These are phyloP conservation scores for Malassezia vespertilionis DNA, from an alignment of 1,284 basidiomycete species.

Conservation along the genomic window DNA sequence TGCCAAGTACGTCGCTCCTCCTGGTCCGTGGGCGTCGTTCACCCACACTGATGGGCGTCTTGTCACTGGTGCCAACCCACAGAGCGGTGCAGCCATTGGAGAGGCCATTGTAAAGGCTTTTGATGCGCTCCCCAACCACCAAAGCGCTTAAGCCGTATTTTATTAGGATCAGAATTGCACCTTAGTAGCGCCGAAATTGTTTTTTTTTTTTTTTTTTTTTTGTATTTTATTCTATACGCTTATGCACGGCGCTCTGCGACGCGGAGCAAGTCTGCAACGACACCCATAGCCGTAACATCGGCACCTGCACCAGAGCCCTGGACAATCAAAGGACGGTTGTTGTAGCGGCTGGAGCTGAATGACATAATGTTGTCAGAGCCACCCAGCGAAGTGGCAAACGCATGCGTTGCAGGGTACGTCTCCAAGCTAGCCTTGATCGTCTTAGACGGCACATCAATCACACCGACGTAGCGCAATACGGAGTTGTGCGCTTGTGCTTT, in stretches of 20 bases:
- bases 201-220: not conserved
- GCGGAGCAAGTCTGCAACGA: conserved; percentile 60
- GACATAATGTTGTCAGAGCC: conserved; percentile 97
- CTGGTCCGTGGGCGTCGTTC: conserved; percentile 14
- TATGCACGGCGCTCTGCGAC: conserved; percentile 46
- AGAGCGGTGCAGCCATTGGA: conserved; percentile 1
- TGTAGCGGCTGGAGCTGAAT: conserved; percentile 78
- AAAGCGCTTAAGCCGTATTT: not conserved
- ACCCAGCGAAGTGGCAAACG: conserved; percentile 85
- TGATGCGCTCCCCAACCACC: not conserved
- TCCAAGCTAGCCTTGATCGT: conserved; percentile 76
- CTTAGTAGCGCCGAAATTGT: not conserved
- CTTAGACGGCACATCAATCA: conserved; percentile 68
- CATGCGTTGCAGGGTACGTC: conserved; percentile 77
- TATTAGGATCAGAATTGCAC: not conserved
- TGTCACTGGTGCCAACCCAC: conserved; percentile 19
- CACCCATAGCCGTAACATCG: conserved; percentile 95
- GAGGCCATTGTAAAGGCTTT: conserved; percentile 13
- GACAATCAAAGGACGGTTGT: conserved; percentile 62
- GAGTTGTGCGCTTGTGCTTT: conserved; percentile 66
- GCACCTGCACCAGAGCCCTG: conserved; percentile 93
- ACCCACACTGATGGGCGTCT: conserved; percentile 13
- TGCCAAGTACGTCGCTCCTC: conserved; percentile 8
- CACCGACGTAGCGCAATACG: conserved; percentile 85
- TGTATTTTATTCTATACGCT: not conserved